Base-by-base conservation (phyloP, 768 basidiomycete genomes). In the Auricularia sp. region DNA sequence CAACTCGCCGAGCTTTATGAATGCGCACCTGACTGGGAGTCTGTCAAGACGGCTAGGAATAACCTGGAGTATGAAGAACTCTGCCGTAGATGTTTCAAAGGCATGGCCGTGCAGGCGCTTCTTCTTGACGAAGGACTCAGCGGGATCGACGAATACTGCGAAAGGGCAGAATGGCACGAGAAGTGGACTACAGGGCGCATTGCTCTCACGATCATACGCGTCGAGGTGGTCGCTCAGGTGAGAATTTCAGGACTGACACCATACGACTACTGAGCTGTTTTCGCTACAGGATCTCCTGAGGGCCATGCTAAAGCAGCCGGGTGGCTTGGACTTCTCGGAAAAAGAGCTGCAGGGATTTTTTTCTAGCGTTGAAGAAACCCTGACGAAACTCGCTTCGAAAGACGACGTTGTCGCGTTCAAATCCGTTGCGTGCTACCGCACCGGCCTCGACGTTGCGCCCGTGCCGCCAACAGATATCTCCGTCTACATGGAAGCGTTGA, bases 181-280 rank as follows among this genome's bases (percentile, higher is more conserved):
- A 77, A 75, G 62, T 85, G 86, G 64, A 83, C 85, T 3, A 67
- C 68, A 5, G 81, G 78, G 61, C 76, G 77, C 10, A 6, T 59
- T 2, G 81, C 82, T 14, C 85, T 81, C 70, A 77, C 88, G 39
- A 84, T 92, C 54, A 83, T 89, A 18, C 76, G 90, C 65, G 79
- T 91, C 42, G 90, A 92, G 72, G 73, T 78, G 10, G 76, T 85
- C 21, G 90, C 89, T n/a, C 84, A 92, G 83, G 90, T 88, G 69
- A 39, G 72, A 63, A 2, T 35, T 18, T 1, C 29, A 29, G 29
- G 29, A 14, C 39, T 29, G 2, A 29, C 29, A 29, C 29, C 29
- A 29, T 29, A 29, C 29, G 29, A 29, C 29, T 29, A 29, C 29
- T 29, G 29, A 29, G 29, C 29, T 29, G 29, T 29, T 29, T 29